Evolutionary conservation across 1,139 yeast genomes (phyloP), one percentile per base, ranked within the genome.

Genomic region (Chernovozyma aurita): DNA sequence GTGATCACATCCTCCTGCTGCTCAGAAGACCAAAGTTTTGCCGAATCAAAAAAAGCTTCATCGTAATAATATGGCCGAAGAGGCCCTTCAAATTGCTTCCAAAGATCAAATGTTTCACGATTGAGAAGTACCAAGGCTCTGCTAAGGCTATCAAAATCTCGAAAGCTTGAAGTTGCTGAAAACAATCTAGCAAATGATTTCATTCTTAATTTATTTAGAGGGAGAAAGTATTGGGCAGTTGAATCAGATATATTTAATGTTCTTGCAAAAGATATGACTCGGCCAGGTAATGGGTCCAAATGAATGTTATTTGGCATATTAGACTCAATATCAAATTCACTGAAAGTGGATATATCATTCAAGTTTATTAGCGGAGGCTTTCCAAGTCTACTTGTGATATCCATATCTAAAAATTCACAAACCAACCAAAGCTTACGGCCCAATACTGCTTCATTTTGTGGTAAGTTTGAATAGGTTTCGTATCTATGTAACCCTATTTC

Each of bases 401-500:
- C 80, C 44, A 72, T 70, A 49, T 83, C 90, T 31, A 68, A 52
- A 31, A 60, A 55, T 43, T 74, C 79, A 40, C 82, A 70, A 26
- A 60, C 42, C 77, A 82, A 76, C 79, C 84, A 83, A 2, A 79
- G 39, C 9, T 55, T 53, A 27, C 74, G 56, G 22, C 78, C 57
- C 9, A 57, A 53, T 4, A 51, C 45, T 6, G 61, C 62, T 31
- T 76, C 82, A 3, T 52, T 58, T 0, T 46, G 44, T 0, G 66
- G 39, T 18, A 76, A 46, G 0, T 68, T 64, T 6, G 48, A 46
- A 35, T 69, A 68, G 2, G 73, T 57, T 43, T 81, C 86, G 13
- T 57, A 59, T 24, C 86, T 59, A 49, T 84, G 85, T 18, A 84
- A 58, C 0, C 94, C 92, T 39, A 81, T 55, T 34, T 77, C 82